Evolutionary conservation across 2,329 filamentous ascomycete species (phyloP).

Genomic region (Colletotrichum simmondsii): DNA sequence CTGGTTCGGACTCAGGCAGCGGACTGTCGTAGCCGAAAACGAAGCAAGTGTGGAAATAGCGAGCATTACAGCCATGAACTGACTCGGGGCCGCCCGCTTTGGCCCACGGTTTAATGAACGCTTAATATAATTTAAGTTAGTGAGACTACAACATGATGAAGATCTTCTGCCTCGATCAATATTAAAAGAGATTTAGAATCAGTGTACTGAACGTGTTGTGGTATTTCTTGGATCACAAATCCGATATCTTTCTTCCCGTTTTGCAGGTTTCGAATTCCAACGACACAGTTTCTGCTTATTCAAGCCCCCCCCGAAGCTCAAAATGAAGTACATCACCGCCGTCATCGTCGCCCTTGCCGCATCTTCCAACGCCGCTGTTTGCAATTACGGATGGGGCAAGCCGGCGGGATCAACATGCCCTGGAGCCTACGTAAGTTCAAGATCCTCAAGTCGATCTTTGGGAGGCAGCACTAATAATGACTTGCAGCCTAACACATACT

Average conservation of each 20-base stretch:
- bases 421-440: background rate
- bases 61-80: no score
- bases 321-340: background rate
- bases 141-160: background rate
- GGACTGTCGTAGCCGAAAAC: background rate
- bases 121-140: background rate
- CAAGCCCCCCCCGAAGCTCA: background rate
- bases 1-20: no score
- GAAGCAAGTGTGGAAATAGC: background rate
- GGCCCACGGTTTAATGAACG: background rate
- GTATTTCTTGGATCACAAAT: background rate
- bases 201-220: background rate
- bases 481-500: background rate
- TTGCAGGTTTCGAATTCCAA: no score
- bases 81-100: no score
- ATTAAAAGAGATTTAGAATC: background rate
- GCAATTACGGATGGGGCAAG: background rate
- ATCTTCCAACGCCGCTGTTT: background rate
- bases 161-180: background rate
- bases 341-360: background rate
- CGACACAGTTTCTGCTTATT: background rate
- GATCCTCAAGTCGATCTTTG: background rate
- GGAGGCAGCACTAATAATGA: background rate
- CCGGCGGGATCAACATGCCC: background rate
- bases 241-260: background rate